A percentile compares a stretch with the other conserved stretches of the same genome.
Conservation (phyloP, 83 land plant genomes). For the Picea abies region DNA sequence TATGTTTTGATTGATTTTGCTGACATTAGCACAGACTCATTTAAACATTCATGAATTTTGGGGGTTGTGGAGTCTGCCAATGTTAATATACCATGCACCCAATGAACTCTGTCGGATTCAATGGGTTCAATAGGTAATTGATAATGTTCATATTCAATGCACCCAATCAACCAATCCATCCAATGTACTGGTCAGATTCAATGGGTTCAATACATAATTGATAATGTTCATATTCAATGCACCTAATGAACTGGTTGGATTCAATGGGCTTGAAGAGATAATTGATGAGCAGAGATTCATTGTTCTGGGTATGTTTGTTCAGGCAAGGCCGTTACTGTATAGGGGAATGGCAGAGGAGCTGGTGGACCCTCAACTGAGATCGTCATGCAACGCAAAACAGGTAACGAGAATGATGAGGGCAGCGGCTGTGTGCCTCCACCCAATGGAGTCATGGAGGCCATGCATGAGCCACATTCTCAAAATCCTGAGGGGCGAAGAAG, state of each 20-base stretch:
- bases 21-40: too few species aligned
- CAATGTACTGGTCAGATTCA: neutral
- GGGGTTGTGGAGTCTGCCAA: too few species aligned
- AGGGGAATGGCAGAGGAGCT: constrained; percentile 24
- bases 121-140: neutral
- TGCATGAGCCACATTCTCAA: constrained; percentile 40
- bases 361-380: constrained; percentile 44
- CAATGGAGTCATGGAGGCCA: constrained; percentile 54
- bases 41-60: too few species aligned
- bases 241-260: neutral
- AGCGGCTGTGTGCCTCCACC: constrained; percentile 53
- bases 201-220: neutral
- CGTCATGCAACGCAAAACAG: constrained; percentile 7
- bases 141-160: neutral
- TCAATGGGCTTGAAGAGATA: neutral
- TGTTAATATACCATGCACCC: too few species aligned
- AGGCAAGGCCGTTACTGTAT: constrained; percentile 64
- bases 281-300: neutral
- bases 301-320: constrained; percentile 17
- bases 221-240: neutral
- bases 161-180: neutral
- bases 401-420: constrained; percentile 46
- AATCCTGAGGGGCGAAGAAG: constrained; percentile 34
- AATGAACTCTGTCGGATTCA: neutral
- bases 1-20: too few species aligned